Conservation (phyloP, 2,329 filamentous ascomycete genomes). For the Pseudonectria foliicola region DNA sequence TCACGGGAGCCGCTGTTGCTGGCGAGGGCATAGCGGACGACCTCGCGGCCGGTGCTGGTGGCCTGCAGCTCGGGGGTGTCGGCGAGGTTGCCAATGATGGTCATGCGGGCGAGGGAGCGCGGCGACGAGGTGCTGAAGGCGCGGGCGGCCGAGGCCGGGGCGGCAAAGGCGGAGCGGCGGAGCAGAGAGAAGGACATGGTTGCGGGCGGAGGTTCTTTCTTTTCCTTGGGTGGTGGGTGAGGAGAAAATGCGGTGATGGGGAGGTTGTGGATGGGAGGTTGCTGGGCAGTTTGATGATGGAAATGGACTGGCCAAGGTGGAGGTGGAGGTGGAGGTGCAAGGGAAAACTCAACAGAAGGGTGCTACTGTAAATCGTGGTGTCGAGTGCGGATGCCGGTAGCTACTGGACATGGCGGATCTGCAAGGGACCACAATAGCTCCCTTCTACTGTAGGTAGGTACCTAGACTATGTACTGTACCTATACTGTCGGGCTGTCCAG, state of each 20-base stretch:
- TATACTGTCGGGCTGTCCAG: no score
- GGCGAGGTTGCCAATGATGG: conserved; percentile 78
- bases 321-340: no score
- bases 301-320: no score
- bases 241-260: conserved; percentile 1
- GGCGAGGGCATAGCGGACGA: conserved; percentile 72
- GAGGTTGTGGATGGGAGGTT: no score
- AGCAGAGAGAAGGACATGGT: conserved; percentile 43
- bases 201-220: conserved; percentile 3
- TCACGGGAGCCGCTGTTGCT: conserved; percentile 60
- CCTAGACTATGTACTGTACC: no score
- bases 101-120: conserved; percentile 68
- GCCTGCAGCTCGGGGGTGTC: conserved; percentile 67
- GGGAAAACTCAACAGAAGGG: no score
- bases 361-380: no score
- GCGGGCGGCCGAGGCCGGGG: conserved; percentile 47
- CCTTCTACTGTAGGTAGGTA: no score
- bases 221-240: conserved; percentile 1
- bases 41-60: conserved; percentile 63
- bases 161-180: conserved; percentile 44
- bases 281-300: no score
- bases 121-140: conserved; percentile 68
- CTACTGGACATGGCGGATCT: no score
- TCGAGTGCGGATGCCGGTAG: no score
- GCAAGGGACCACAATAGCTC: no score